Conservation (phyloP, 192 early-diverging fungal genomes). For the Backusella australiensis region DNA sequence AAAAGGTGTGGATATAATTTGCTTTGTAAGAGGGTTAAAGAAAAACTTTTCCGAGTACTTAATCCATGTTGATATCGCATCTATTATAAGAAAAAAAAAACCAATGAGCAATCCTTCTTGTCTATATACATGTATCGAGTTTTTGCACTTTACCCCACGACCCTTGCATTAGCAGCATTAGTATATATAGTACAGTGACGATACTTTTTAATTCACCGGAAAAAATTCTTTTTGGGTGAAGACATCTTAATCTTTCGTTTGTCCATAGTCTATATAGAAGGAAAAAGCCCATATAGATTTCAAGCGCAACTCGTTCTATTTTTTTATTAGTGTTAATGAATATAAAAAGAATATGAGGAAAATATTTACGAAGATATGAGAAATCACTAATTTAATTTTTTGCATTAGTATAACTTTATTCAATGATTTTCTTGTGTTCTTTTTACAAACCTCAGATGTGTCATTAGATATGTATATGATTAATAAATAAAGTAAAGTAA, state of each 20-base stretch:
- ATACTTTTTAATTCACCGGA: constrained; percentile 28
- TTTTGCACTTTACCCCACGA: constrained; percentile 19
- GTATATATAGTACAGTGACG: constrained; percentile 23
- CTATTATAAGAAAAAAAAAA: constrained; percentile 5
- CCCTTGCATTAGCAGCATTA: constrained; percentile 27
- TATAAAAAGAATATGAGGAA: neutral
- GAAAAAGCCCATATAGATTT: constrained; percentile 10
- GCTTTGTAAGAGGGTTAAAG: neutral
- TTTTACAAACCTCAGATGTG: constrained; percentile 23
- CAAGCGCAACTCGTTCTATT: constrained; percentile 12
- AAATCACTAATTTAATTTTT: constrained; percentile 19
- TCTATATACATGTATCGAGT: neutral
- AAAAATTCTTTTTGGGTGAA: constrained; percentile 21
- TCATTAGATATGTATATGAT: constrained; percentile 7
- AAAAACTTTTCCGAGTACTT: constrained; percentile 28
- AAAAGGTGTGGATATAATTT: constrained; percentile 23
- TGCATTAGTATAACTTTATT: neutral
- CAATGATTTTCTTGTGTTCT: neutral
- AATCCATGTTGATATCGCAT: constrained; percentile 25
- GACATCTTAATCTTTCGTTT: constrained; percentile 27
- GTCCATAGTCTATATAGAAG: constrained; percentile 15
- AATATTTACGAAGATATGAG: constrained; percentile 28
- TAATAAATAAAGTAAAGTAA: neutral
- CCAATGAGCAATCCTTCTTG: neutral
- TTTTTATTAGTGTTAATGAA: neutral